Percentiles rank a stretch among this genome's conserved stretches.
phyloP scores from a whole-genome alignment of 495 filamentous ascomycete species.

The Acidomyces sp. region DNA sequence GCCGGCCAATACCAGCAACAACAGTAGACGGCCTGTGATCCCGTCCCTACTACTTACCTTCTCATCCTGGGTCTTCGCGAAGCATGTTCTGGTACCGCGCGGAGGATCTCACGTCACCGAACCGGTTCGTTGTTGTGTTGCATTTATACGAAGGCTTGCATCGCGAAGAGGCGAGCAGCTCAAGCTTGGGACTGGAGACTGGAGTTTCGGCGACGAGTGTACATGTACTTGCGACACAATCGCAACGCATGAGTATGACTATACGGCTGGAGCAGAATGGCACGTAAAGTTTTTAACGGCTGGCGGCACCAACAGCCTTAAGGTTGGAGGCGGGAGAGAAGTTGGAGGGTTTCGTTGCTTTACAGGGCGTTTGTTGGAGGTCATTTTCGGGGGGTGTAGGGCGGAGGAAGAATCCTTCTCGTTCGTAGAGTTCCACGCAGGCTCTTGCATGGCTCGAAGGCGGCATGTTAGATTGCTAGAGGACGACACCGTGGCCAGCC shows the following conservation, averaged over 20 bases:
- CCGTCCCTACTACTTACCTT: neutral
- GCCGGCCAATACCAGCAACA: neutral
- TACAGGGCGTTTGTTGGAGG: no score
- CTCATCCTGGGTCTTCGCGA: neutral
- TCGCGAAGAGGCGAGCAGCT: neutral
- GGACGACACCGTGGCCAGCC: no score
- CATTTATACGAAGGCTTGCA: neutral
- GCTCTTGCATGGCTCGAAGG: no score
- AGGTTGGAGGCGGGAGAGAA: no score
- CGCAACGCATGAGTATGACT: neutral
- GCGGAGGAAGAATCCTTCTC: no score
- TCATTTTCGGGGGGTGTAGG: no score
- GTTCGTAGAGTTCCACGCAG: no score
- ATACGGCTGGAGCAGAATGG: neutral
- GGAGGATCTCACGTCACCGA: no score
- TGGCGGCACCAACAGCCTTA: neutral
- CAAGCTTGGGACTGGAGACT: neutral
- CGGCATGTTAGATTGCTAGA: no score
- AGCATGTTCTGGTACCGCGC: neutral
- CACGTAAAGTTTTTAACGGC: neutral
- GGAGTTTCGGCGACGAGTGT: neutral
- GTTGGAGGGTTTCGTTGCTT: no score
- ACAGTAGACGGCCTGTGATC: neutral
- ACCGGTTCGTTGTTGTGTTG: neutral
- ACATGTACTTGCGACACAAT: neutral